Evolutionary conservation across 352 stramenopile species (phyloP), one percentile per base, ranked within the genome.

Genomic region (Phytophthora colocasiae): DNA sequence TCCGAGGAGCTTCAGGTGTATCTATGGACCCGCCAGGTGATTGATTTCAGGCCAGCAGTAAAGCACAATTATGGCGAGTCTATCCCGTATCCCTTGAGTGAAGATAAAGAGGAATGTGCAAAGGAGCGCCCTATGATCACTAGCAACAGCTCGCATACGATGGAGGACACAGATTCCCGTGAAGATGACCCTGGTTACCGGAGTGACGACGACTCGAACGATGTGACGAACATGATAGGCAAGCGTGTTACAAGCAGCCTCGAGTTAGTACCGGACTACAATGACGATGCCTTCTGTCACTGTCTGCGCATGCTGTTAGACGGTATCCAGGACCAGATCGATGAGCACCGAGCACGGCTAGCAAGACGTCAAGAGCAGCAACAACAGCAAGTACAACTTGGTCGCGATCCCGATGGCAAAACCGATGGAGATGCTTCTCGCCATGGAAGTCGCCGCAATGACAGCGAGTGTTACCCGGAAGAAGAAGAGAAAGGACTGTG

Each of bases 1-100:
- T 89, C 78, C 0, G 87, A 95, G 32, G 87, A 95, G 57, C 70
- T 95, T 1, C 83, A 95, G 34, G 85, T 95, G 47, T 95, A 94
- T 47, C 59, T 96, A n/a, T 96, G 84, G 83, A 96, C 87, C 11
- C 84, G 87, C 3, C 87, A 96, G 57, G 81, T 93, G 6, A 85
- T 96, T 19, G 84, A 94, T 52, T 96, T 96, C 43, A 72, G 84
- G 1, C 63, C 79, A 1, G 80, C 83, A 0, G 61, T 90, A 6
- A 71, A 69, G 43, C 69, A 75, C 29, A 63, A 65, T 34, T 57
- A 70, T 24, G 39, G 8, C 11, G 40, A 71, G 17, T 47, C 39
- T 7, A 47, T 43, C 43, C 26, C 55, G 12, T 69, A 56, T 36
- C 6, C 27, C 3, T 17, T 41, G 7, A 59, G 56, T 3, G 46